Percentiles rank a stretch among this genome's conserved stretches.
Evolutionary conservation across 139 green algal species (phyloP).

Genomic region (Deuterostichococcus epilithicus): DNA sequence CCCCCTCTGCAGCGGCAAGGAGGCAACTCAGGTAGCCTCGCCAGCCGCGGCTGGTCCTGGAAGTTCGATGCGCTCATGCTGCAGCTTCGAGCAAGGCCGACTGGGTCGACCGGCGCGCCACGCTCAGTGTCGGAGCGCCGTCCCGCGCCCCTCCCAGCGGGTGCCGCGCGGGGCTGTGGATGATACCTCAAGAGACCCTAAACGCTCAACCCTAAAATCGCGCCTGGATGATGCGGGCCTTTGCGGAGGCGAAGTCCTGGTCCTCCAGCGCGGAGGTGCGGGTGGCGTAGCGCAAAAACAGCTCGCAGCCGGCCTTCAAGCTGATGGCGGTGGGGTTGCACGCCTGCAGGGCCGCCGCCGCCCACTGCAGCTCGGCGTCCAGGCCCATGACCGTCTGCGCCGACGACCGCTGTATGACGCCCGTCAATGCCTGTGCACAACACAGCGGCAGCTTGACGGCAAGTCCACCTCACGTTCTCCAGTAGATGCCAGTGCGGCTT

Average conservation of each 20-base stretch:
- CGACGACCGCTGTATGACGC: constrained; percentile 67
- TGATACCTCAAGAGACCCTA: too few species aligned
- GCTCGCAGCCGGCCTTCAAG: constrained; percentile 85
- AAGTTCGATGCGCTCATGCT: too few species aligned
- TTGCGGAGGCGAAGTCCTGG: constrained; percentile 68
- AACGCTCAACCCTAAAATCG: not conserved
- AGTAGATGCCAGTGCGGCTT: too few species aligned
- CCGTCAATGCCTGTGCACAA: constrained; percentile 67
- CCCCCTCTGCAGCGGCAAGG: constrained; percentile 51
- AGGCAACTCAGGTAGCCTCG: too few species aligned
- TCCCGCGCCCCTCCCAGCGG: too few species aligned
- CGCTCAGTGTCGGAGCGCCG: too few species aligned
- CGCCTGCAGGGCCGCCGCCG: constrained; percentile 60
- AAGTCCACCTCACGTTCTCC: too few species aligned
- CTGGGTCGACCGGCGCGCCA: too few species aligned
- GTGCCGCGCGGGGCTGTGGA: too few species aligned
- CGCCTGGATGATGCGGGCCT: constrained; percentile 76
- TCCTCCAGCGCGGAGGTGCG: constrained; percentile 78
- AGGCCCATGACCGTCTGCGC: constrained; percentile 86
- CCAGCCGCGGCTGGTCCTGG: too few species aligned
- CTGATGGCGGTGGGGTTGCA: constrained; percentile 86
- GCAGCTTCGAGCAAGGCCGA: too few species aligned
- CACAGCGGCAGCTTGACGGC: not conserved
- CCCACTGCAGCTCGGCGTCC: constrained; percentile 77
- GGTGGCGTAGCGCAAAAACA: constrained; percentile 92